phyloP scores from a whole-genome alignment of 2,329 filamentous ascomycete genomes.

The Orbilia brochopaga region DNA sequence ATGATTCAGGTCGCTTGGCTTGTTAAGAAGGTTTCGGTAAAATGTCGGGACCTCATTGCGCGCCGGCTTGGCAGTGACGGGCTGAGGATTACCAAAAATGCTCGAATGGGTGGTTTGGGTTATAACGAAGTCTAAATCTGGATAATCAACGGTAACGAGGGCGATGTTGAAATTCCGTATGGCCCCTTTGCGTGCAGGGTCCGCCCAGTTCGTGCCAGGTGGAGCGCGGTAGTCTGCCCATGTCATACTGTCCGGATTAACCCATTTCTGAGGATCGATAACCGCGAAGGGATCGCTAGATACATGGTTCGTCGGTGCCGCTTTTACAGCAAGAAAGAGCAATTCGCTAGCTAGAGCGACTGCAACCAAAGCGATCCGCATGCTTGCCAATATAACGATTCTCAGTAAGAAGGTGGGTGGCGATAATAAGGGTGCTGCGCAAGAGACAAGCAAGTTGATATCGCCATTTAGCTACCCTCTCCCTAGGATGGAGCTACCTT shows the following conservation, averaged over 20 bases:
- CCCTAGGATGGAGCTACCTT: background rate
- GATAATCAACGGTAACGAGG: constrained; percentile 64
- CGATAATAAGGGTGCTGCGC: background rate
- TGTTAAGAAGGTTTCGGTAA: constrained; percentile 64
- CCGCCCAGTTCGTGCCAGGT: constrained; percentile 62
- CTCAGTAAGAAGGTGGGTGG: background rate
- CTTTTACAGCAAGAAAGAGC: constrained; percentile 1
- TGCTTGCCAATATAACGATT: background rate
- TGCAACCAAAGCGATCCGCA: background rate
- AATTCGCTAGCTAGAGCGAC: constrained; percentile 20
- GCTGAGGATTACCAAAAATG: constrained; percentile 63
- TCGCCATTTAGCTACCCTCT: background rate
- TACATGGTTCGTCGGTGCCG: constrained; percentile 12
- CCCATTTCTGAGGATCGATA: constrained; percentile 64
- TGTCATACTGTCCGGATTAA: constrained; percentile 65
- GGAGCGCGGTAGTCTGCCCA: constrained; percentile 62
- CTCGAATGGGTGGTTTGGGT: constrained; percentile 61
- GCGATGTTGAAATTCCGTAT: constrained; percentile 66
- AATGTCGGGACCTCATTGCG: constrained; percentile 62
- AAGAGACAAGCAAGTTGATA: too few species aligned
- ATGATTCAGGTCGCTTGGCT: constrained; percentile 62
- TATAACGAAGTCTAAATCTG: constrained; percentile 62
- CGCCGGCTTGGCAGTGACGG: constrained; percentile 58
- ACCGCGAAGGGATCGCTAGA: constrained; percentile 60
- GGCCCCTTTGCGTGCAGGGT: constrained; percentile 60